These are phyloP conservation scores for Parasarocladium wereldwijsianum DNA, from an alignment of 2,329 filamentous ascomycete species.

Conservation along the genomic window DNA sequence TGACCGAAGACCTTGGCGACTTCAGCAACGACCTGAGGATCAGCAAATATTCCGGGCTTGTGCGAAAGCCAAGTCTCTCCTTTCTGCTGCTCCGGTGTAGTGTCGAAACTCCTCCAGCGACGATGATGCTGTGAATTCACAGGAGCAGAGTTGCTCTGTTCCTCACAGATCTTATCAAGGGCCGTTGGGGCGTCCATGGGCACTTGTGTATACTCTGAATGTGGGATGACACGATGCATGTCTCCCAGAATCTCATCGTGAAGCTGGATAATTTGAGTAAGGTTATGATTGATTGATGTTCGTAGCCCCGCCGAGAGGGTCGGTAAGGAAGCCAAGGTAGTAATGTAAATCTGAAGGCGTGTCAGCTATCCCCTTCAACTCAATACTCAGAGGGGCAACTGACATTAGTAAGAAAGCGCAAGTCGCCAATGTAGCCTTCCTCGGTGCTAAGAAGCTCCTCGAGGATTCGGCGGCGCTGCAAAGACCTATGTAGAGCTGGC, in stretches of 20 bases:
- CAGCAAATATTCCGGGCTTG: slow-evolving; percentile 36
- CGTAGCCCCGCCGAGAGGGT: slow-evolving; percentile 48
- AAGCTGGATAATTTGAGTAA: slow-evolving; percentile 65
- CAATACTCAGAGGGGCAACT: slow-evolving; percentile 12
- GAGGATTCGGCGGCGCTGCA: slow-evolving; percentile 64
- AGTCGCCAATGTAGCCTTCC: slow-evolving; percentile 73
- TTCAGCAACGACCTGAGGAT: slow-evolving; percentile 43
- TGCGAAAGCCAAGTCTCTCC: slow-evolving; percentile 27
- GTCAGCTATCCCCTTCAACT: slow-evolving; percentile 7
- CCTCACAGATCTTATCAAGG: too few species aligned
- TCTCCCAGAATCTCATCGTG: slow-evolving; percentile 71
- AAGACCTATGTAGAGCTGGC: slow-evolving; percentile 53
- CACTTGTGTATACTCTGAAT: slow-evolving; percentile 45
- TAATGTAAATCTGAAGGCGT: slow-evolving; percentile 50
- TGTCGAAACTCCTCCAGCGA: slow-evolving; percentile 33
- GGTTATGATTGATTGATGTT: slow-evolving; percentile 62
- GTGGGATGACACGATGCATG: slow-evolving; percentile 55
- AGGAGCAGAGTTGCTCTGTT: too few species aligned
- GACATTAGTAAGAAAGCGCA: slow-evolving; percentile 79
- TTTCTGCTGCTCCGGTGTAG: slow-evolving; percentile 25
- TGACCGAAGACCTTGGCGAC: slow-evolving; percentile 46
- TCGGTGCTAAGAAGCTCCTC: slow-evolving; percentile 80
- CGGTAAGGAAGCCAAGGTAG: slow-evolving; percentile 57
- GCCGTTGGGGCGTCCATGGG: background rate
- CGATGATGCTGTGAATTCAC: slow-evolving; percentile 21